Percentiles rank a stretch among this genome's conserved stretches.
phyloP scores from a whole-genome alignment of 139 green algal species.

The Chlamydomonas applanata region DNA sequence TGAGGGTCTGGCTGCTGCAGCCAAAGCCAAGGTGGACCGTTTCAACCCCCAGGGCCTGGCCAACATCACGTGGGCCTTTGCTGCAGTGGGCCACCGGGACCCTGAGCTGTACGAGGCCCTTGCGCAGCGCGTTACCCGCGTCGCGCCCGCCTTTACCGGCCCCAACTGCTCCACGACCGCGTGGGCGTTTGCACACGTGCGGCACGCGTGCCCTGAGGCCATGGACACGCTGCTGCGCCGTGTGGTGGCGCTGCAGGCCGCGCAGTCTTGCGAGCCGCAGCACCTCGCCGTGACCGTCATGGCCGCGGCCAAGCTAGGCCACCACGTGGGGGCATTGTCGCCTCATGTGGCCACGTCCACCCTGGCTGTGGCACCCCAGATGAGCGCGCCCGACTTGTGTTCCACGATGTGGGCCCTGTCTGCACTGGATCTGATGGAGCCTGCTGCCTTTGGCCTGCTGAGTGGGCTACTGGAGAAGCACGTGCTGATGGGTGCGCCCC shows the following conservation, averaged over 20 bases:
- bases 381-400: conserved; percentile 44
- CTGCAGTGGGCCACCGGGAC: conserved; percentile 34
- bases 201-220: conserved; percentile 27
- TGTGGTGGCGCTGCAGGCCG: conserved; percentile 5
- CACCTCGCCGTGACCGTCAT: conserved; percentile 50
- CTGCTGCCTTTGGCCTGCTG: too few relatives aligned
- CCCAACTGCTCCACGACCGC: conserved; percentile 39
- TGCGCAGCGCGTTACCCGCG: neutral
- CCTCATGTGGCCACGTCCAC: conserved; percentile 18
- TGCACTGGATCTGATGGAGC: conserved; percentile 33
- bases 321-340: conserved; percentile 2
- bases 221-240: conserved; percentile 29
- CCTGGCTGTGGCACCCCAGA: conserved; percentile 23
- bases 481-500: too few relatives aligned
- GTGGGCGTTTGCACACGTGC: conserved; percentile 31
- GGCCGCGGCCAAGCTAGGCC: conserved; percentile 34
- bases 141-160: conserved; percentile 25
- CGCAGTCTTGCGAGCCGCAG: conserved; percentile 29
- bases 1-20: neutral
- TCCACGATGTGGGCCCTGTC: conserved; percentile 38
- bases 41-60: conserved; percentile 49
- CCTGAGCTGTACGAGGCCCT: conserved; percentile 29
- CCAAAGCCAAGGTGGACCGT: neutral
- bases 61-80: conserved; percentile 56
- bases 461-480: too few relatives aligned